A percentile compares a stretch with the other conserved stretches of the same genome.
Evolutionary conservation across 2,329 filamentous ascomycete species (phyloP).

Genomic region (Xylariales sp.): DNA sequence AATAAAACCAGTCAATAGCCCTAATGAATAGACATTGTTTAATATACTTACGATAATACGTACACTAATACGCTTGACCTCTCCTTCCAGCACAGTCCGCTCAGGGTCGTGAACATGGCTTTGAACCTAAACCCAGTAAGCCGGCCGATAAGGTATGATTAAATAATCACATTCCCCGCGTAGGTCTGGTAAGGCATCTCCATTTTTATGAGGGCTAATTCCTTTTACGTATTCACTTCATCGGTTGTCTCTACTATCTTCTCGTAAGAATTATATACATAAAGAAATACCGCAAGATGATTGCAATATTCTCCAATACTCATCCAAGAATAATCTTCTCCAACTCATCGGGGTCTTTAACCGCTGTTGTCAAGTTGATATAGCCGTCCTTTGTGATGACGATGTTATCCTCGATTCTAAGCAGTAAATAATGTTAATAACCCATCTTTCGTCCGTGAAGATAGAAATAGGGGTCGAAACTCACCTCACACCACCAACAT

Average conservation of each 20-base stretch:
- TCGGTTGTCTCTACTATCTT: neutral
- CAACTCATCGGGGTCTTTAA: slow-evolving; percentile 74
- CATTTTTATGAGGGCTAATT: neutral
- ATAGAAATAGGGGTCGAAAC: slow-evolving; percentile 42
- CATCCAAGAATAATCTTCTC: slow-evolving; percentile 62
- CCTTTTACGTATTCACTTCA: neutral
- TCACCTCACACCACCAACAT: slow-evolving; percentile 78
- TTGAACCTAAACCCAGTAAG: neutral
- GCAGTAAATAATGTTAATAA: slow-evolving; percentile 8
- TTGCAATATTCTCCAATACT: neutral
- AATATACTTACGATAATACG: slow-evolving; percentile 13
- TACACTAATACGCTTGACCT: slow-evolving; percentile 1
- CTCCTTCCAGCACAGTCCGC: neutral
- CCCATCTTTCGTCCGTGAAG: neutral
- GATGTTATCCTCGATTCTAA: slow-evolving; percentile 75
- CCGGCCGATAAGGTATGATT: neutral
- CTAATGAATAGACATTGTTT: slow-evolving; percentile 25
- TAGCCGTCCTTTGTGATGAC: slow-evolving; percentile 75
- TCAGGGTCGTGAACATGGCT: neutral
- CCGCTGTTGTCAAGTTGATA: slow-evolving; percentile 78
- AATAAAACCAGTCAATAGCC: neutral
- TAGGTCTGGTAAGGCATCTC: neutral
- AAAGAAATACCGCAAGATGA: slow-evolving; percentile 2
- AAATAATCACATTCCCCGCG: neutral
- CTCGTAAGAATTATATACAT: slow-evolving; percentile 1